Evolutionary conservation across 257 asterid species (phyloP).

Genomic region (Ocimum tenuiflorum): DNA sequence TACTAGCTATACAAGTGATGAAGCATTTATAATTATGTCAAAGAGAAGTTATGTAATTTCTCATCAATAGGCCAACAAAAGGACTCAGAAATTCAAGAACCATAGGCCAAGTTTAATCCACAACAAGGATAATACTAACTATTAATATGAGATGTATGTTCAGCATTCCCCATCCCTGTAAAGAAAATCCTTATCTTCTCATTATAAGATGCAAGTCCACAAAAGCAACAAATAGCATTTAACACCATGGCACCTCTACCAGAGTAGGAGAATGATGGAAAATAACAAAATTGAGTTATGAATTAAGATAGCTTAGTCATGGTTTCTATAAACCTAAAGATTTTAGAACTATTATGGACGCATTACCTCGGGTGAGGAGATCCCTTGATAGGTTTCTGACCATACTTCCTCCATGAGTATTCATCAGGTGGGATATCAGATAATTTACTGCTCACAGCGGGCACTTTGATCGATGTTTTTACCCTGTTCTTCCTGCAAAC

Average conservation of each 20-base stretch:
- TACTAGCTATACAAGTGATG: constrained; percentile 24
- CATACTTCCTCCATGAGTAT: constrained; percentile 77
- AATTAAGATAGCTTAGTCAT: background rate
- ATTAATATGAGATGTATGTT: too few relatives aligned
- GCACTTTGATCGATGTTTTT: constrained; percentile 57
- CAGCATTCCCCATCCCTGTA: background rate
- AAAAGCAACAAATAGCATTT: background rate
- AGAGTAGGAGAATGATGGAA: background rate
- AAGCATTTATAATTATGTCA: background rate
- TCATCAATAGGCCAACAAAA: too few relatives aligned
- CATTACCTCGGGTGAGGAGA: constrained; percentile 72
- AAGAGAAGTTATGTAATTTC: background rate
- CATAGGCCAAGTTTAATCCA: background rate
- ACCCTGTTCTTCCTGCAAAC: constrained; percentile 53
- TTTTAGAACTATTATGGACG: background rate
- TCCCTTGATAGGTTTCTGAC: constrained; percentile 78
- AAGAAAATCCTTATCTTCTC: background rate
- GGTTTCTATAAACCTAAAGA: background rate
- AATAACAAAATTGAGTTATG: background rate
- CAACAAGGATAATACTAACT: too few relatives aligned
- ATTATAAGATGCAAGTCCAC: background rate
- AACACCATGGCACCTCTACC: background rate
- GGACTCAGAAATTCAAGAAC: background rate
- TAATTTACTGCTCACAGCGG: constrained; percentile 65
- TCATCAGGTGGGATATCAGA: constrained; percentile 75